Percentiles rank a stretch among this genome's conserved stretches.
Evolutionary conservation across 2,329 filamentous ascomycete genomes (phyloP).

Genomic region (Xylaria sp.): DNA sequence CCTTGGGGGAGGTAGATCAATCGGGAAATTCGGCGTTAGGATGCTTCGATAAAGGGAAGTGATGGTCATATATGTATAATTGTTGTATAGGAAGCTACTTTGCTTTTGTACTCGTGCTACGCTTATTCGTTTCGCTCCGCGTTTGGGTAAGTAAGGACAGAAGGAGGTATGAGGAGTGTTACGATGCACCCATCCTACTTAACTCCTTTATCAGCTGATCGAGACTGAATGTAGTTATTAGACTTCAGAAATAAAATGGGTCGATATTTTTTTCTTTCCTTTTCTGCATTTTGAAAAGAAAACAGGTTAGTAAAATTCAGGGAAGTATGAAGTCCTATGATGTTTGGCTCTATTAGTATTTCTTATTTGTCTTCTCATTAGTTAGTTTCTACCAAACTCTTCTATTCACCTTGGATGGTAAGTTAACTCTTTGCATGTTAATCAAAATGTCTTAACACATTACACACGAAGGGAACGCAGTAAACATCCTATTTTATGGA

Average conservation of each 20-base stretch:
- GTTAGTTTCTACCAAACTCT: too few relatives aligned
- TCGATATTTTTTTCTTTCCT: too few relatives aligned
- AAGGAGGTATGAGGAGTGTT: not conserved
- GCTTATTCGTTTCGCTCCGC: not conserved
- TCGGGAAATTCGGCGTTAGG: constrained; percentile 25
- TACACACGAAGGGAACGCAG: not conserved
- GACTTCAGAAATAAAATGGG: too few relatives aligned
- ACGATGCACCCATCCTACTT: not conserved
- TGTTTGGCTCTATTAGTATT: too few relatives aligned
- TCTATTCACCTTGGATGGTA: too few relatives aligned
- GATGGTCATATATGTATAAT: constrained; percentile 10
- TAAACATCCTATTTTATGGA: not conserved
- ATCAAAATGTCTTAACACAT: too few relatives aligned
- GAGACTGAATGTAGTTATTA: not conserved
- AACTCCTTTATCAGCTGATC: not conserved
- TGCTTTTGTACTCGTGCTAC: not conserved
- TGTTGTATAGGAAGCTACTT: not conserved
- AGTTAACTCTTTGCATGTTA: too few relatives aligned
- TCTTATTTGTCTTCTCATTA: too few relatives aligned
- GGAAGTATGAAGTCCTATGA: too few relatives aligned
- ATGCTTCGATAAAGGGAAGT: constrained; percentile 16
- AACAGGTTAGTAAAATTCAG: too few relatives aligned
- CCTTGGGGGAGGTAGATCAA: constrained; percentile 9
- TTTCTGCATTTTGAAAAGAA: too few relatives aligned
- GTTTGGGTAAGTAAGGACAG: not conserved